A percentile compares a stretch with the other conserved stretches of the same genome.
Evolutionary conservation across 225 moss, liverwort and hornwort genomes (phyloP).

Genomic region (Thuidium tamariscinum): DNA sequence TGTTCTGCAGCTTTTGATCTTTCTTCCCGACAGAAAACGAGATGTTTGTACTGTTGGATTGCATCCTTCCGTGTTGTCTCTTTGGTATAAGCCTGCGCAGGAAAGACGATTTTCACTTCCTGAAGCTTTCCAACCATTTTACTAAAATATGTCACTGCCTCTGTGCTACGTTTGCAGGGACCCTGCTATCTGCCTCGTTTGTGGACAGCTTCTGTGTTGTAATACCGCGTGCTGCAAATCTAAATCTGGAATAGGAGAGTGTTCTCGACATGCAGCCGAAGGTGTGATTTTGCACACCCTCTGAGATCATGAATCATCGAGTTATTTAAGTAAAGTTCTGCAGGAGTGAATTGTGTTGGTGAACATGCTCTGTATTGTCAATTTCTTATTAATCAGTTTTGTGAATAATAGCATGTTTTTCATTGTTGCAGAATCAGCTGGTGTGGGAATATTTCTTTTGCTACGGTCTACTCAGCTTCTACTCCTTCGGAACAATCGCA

Average conservation of each 20-base stretch:
- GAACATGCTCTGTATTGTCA: neutral
- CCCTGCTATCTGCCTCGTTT: slow-evolving; percentile 49
- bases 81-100: neutral
- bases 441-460: slow-evolving; percentile 44
- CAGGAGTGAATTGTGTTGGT: neutral
- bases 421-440: slow-evolving; percentile 34
- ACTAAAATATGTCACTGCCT: neutral
- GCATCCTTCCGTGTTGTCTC: neutral
- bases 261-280: slow-evolving; percentile 39
- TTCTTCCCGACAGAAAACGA: neutral
- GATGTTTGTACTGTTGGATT: neutral
- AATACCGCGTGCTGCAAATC: slow-evolving; percentile 10
- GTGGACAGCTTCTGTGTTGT: slow-evolving; percentile 33
- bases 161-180: slow-evolving; percentile 12
- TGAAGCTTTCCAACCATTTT: neutral
- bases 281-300: neutral
- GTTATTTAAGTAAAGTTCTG: neutral
- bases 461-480: slow-evolving; percentile 48
- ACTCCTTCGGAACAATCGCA: slow-evolving; percentile 36
- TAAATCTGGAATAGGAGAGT: slow-evolving; percentile 14
- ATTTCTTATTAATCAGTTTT: neutral
- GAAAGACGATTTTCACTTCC: neutral
- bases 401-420: neutral
- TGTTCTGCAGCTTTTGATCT: neutral
- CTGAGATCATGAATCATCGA: neutral